These are phyloP conservation scores for maize (Zea mays) DNA, from an alignment of 176 grass and related monocot species.

Conservation along the genomic window Zm-B73-REFERENCE-NAM-5.0 NC_050103.1:136805501-136806000, in stretches of 20 bases:
- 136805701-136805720: constrained; percentile 68
- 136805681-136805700: constrained; percentile 43
- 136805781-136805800: constrained; percentile 77
- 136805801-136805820: constrained; percentile 64
- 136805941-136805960: constrained; percentile 81
- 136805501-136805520: too few relatives aligned
- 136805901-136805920: constrained; percentile 95
- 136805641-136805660: constrained; percentile 73
- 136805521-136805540: constrained; percentile 96
- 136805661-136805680: constrained; percentile 52
- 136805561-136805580: constrained; percentile 71
- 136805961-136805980: constrained; percentile 73
- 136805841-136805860: constrained; percentile 68
- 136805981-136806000: constrained; percentile 66
- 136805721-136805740: too few relatives aligned
- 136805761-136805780: constrained; percentile 78
- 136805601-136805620: constrained; percentile 82
- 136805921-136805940: constrained; percentile 86
- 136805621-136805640: constrained; percentile 63
- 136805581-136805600: constrained; percentile 70
- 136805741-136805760: constrained; percentile 40
- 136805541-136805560: constrained; percentile 83
- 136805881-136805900: constrained; percentile 72
- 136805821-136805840: constrained; percentile 81
- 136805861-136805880: constrained; percentile 73